Base-by-base conservation (phyloP, 495 filamentous ascomycete genomes). In the Hypoxylon perforatum region DNA sequence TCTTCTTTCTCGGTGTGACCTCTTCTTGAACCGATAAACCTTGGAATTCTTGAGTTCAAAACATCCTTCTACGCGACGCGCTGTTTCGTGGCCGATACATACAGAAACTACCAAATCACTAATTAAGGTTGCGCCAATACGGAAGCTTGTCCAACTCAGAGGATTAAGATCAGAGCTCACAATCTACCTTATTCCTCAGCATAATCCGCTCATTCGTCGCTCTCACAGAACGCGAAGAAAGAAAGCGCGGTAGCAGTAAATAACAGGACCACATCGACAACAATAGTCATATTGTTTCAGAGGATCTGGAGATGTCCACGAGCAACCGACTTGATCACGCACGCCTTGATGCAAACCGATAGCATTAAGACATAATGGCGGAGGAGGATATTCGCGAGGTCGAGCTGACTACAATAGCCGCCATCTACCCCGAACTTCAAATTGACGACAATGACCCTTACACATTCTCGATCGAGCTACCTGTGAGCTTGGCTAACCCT, bases 351-450 rank as follows among this genome's bases (percentile, higher is more conserved):
- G 54, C 51, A 5, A 69, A 36, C 64, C 62, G 55, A 46, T 61
- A 66, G 56, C 66, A 76, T 77, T 71, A 56, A 66, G 47, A 52
- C 61, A 70, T 51, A 41, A 75, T 75, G 72, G 64, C 69, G 30
- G 85, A 82, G 52, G 87, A 88, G 19, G 90, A 92, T 70, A 86
- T 90, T 61, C 91, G 95, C 55, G 82, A 88, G 15, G 81, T 89
- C 14, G 95, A 99, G 77, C 83, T 99, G 48, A 87, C 85, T 46
- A 87, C 93, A n/a, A 87, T 98, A 44, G 81, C 84, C 12, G 91
- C 93, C 69, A 98, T 99, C 64, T 99, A 87, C 65, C 94, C 94
- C 17, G 95, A 99, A 75, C 86, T 97, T 14, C 80, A 82, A 28
- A 76, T 91, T 30, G 82, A 87, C 53, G 78, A 84, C 3, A 70